Base-by-base conservation (phyloP, 495 filamentous ascomycete genomes). In the Schizothecium vesticola region DNA sequence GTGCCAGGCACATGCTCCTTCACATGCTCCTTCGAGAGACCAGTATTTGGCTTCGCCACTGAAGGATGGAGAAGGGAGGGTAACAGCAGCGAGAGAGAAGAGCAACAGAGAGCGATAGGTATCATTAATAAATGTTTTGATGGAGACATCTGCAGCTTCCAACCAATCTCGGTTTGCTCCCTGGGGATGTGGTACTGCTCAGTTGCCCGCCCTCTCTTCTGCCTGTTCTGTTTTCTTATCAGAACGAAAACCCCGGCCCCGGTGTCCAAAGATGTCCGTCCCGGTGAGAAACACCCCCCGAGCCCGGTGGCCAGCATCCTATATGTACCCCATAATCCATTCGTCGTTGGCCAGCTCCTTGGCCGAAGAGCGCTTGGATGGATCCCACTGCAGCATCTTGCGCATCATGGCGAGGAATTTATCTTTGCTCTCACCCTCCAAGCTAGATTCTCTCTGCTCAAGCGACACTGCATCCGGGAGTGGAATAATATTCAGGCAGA, bases 341-440 rank as follows among this genome's bases (percentile, higher is more conserved):
- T 74, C 74, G 71, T 85, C 78, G 5, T 80, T 64, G 7, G 79
- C 69, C 21, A 86, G 67, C 61, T 82, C 75, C 63, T 75, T 78
- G 5, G 84, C 84, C 2, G 79, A 81, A 66, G 75, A 78, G 9
- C 84, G 75, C 33, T 83, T 70, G 64, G 79, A 75, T 22, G 84
- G 84, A 13, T 72, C 69, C 84, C 83, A 86, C 65, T 81, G 80
- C 64, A 87, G 70, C 83, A 86, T 85, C 57, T 66, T 72, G 43
- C 72, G 63, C 69, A 85, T 79, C 61, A 85, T 77, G 4, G 43
- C 22, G 23, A 86, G 25, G 69, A 85, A 85, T 65, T 72, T 70
- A 21, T 77, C 75, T 55, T 82, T 80, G 25, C 81, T 73, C 64
- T 72, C 59, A 36, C 78, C 80, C 16, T 31, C 29, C 10, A 84